These are phyloP conservation scores for Paracoccidioides brasiliensis DNA, from an alignment of 2,329 filamentous ascomycete genomes.

Conservation along the genomic window DNA sequence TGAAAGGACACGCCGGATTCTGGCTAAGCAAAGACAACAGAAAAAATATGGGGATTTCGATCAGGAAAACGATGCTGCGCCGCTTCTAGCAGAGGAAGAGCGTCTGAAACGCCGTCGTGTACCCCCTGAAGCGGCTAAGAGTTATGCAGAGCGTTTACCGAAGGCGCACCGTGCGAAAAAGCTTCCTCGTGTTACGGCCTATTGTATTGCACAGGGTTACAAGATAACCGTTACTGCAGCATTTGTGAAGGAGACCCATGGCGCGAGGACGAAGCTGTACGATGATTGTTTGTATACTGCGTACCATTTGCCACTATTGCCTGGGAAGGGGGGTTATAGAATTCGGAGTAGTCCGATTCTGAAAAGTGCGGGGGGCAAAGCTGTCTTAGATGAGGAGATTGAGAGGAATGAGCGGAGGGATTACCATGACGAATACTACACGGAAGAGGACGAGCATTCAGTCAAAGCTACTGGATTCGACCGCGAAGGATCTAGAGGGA, in stretches of 20 bases:
- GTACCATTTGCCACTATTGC: slow-evolving; percentile 80
- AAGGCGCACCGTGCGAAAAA: slow-evolving; percentile 81
- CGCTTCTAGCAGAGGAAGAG: slow-evolving; percentile 46
- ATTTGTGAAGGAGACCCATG: slow-evolving; percentile 77
- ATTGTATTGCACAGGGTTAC: slow-evolving; percentile 89
- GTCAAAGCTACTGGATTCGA: slow-evolving; percentile 27
- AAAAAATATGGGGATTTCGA: slow-evolving; percentile 39
- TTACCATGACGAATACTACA: slow-evolving; percentile 82
- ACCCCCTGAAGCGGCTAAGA: slow-evolving; percentile 54
- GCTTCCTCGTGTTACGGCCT: slow-evolving; percentile 80
- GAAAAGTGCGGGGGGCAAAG: slow-evolving; percentile 86
- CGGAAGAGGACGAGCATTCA: slow-evolving; percentile 43
- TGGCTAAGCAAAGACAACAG: slow-evolving; percentile 21
- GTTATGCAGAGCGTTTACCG: slow-evolving; percentile 82
- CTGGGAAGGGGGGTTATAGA: slow-evolving; percentile 74
- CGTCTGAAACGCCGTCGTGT: slow-evolving; percentile 42
- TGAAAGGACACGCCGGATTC: slow-evolving; percentile 19
- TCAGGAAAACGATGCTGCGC: slow-evolving; percentile 40
- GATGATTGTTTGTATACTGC: slow-evolving; percentile 95
- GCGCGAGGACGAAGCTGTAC: slow-evolving; percentile 88
- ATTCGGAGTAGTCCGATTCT: slow-evolving; percentile 81
- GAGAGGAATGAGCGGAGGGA: slow-evolving; percentile 82
- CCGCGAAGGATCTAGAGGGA: slow-evolving; percentile 4
- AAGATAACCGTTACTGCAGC: slow-evolving; percentile 78
- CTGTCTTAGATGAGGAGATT: slow-evolving; percentile 86